Conservation (phyloP, 441 rosid species). For the Populus hybrid region DNA sequence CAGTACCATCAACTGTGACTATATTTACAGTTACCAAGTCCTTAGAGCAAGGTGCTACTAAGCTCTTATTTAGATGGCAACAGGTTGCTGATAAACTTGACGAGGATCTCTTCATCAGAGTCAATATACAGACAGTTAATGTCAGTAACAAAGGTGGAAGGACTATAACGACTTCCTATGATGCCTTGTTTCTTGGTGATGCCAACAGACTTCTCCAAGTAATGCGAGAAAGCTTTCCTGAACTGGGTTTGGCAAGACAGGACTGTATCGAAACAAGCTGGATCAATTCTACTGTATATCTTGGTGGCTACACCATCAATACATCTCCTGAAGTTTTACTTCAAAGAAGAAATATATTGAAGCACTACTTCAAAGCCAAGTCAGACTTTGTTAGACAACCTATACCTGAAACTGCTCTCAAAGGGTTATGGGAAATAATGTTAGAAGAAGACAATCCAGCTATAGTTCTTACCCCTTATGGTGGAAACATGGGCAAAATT, state of each 20-base stretch:
- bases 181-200: no score
- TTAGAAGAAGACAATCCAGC: constrained; percentile 43
- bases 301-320: constrained; percentile 39
- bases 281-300: constrained; percentile 51
- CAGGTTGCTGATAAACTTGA: not conserved
- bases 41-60: constrained; percentile 38
- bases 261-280: constrained; percentile 57
- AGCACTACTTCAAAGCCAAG: constrained; percentile 56
- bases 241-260: constrained; percentile 43
- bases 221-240: constrained; percentile 48
- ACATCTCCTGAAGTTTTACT: constrained; percentile 57
- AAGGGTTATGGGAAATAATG: constrained; percentile 46
- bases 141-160: no score
- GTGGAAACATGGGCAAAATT: constrained; percentile 55
- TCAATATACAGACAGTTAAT: no score
- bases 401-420: constrained; percentile 38
- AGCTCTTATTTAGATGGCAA: constrained; percentile 51
- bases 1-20: constrained; percentile 56
- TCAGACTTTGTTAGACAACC: constrained; percentile 52
- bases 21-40: constrained; percentile 48
- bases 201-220: constrained; percentile 17
- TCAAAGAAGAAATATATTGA: constrained; percentile 45
- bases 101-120: no score
- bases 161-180: no score
- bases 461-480: constrained; percentile 52